Evolutionary conservation across 2,329 filamentous ascomycete species (phyloP).

Genomic region (Mariannaea sp.): DNA sequence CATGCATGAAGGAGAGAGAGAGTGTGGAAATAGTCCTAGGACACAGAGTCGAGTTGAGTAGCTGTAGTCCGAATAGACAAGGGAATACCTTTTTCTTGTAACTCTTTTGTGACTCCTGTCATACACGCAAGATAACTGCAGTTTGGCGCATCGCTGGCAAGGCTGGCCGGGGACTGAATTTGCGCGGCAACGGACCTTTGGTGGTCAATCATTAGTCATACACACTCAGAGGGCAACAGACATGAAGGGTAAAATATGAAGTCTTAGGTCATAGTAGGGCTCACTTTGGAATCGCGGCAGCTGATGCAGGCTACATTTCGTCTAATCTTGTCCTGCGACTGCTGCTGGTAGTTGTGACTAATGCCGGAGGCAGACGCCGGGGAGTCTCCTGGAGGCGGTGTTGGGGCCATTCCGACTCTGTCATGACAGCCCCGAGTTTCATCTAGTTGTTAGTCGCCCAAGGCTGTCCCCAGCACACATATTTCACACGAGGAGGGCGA

Average conservation of each 20-base stretch:
- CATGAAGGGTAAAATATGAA: too few species aligned
- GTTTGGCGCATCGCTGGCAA: conserved; percentile 52
- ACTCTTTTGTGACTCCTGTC: conserved; percentile 54
- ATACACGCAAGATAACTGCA: conserved; percentile 50
- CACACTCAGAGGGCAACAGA: not conserved
- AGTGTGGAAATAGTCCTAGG: not conserved
- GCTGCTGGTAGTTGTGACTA: conserved; percentile 20
- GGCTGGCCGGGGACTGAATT: conserved; percentile 46
- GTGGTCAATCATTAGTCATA: conserved; percentile 14
- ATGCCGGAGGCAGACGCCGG: conserved; percentile 33
- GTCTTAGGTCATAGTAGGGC: conserved; percentile 14
- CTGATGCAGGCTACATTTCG: conserved; percentile 47
- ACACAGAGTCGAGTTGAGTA: not conserved
- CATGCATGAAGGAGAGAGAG: not conserved
- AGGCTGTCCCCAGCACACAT: conserved; percentile 4
- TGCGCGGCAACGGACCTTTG: conserved; percentile 53
- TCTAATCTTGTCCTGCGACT: conserved; percentile 39
- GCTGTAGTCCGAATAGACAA: not conserved
- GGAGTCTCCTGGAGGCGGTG: conserved; percentile 39
- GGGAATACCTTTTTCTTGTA: conserved; percentile 49
- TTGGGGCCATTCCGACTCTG: conserved; percentile 40
- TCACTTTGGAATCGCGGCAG: conserved; percentile 49
- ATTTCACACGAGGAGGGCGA: conserved; percentile 10
- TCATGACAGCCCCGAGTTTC: conserved; percentile 25
- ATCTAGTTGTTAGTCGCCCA: conserved; percentile 5